Conservation (phyloP, 1,139 yeast species). For the Suhomyces guaymorum region DNA sequence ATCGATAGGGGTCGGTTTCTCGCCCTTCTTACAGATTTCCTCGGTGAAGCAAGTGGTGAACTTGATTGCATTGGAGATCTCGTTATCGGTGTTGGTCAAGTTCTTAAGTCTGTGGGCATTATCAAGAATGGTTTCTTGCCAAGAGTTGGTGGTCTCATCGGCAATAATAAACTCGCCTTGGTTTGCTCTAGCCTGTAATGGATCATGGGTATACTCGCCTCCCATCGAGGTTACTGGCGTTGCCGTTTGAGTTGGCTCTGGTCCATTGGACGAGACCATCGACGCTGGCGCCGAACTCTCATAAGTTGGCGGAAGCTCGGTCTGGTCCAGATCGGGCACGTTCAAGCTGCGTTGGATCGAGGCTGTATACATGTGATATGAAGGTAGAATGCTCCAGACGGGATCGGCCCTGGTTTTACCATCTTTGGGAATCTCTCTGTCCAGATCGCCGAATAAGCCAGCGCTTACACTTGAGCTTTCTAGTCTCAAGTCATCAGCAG, state of each 20-base stretch:
- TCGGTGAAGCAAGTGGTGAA: conserved; percentile 37
- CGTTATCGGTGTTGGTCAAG: conserved; percentile 32
- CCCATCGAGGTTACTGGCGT: conserved; percentile 7
- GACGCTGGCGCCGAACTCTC: conserved; percentile 4
- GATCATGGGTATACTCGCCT: too few species aligned
- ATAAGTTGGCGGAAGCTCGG: conserved; percentile 14
- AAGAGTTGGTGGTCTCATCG: conserved; percentile 33
- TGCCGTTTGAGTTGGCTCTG: conserved; percentile 1
- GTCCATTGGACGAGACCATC: background rate
- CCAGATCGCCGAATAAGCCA: too few species aligned
- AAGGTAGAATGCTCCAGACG: conserved; percentile 33
- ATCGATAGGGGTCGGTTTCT: conserved; percentile 32
- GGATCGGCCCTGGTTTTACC: conserved; percentile 14
- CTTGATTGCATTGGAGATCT: conserved; percentile 28
- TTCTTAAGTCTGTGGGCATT: conserved; percentile 38
- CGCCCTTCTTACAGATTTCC: conserved; percentile 34
- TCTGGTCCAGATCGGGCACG: conserved; percentile 15
- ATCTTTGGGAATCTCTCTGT: too few species aligned
- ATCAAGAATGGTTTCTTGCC: conserved; percentile 44
- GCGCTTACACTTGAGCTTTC: too few species aligned
- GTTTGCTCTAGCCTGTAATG: background rate
- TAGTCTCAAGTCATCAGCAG: too few species aligned
- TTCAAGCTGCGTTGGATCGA: conserved; percentile 18
- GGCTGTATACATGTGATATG: conserved; percentile 26
- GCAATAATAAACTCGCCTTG: conserved; percentile 23